Base-by-base conservation (phyloP, 768 basidiomycete genomes). In the Tulasnella sp. region DNA sequence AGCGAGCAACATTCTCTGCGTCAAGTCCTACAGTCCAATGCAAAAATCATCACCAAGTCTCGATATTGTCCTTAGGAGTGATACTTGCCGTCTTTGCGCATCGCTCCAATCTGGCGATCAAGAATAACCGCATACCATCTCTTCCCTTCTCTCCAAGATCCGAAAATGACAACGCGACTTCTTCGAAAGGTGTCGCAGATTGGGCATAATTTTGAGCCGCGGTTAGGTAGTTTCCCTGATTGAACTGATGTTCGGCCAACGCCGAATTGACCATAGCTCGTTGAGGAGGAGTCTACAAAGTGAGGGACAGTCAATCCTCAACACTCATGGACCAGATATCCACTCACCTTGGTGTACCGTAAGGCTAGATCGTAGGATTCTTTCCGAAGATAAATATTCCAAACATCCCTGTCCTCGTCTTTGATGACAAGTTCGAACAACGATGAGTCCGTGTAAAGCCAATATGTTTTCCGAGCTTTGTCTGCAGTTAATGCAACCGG, bases 1-100 rank as follows among this genome's bases (percentile, higher is more conserved):
- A 15, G 95, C 92, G 16, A 99, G 69, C 80, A 98, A 90, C 83
- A 91, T 91, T 34, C 95, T 76, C 63, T 96, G 92, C 0, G 89
- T 91, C 33, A 84, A 58, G 59, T 95, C 90, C 92, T 96, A 51
- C 10, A 31, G 35, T 32, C 25, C 20, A 33, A 16, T 22, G 25
- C 33, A 46, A 41, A 12, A 28, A 32, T 44, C 4, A 27, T 33
- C n/a, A 19, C 32, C 12, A 40, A n/a, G 8, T 31, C 32, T n/a
- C n/a, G n/a, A n/a, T n/a, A n/a, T n/a, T n/a, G n/a, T n/a, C n/a
- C 2, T 10, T 20, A 42, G 24, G 53, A 31, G 19, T 4, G 19
- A 19, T 0, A 65, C 82, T 57, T 53, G 91, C 93, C 42, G 73
- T 76, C 67, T 86, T 91, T 51, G 78, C 75, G 27, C 88, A 82